Evolutionary conservation across 108 stramenopile genomes (phyloP).

Genomic region (Cyclostephanos tholiformis): DNA sequence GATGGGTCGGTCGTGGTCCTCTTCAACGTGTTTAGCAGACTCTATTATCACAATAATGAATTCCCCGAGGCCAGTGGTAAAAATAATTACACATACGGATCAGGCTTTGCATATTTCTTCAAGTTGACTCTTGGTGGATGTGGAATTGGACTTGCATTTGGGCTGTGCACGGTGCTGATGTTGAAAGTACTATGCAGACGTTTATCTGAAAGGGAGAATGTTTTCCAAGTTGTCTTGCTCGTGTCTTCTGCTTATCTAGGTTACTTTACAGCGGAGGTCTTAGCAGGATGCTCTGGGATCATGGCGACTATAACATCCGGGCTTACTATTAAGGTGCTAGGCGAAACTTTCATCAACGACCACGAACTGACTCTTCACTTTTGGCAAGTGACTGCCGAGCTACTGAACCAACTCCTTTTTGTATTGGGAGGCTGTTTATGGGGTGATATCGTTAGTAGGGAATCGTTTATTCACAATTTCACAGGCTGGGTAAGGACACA

Average conservation of each 20-base stretch:
- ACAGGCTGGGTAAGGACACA: no score
- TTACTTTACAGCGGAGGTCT: slow-evolving; percentile 76
- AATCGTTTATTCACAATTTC: no score
- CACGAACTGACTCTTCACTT: slow-evolving; percentile 57
- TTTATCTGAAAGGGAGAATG: slow-evolving; percentile 62
- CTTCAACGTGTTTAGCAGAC: slow-evolving; percentile 75
- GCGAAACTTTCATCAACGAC: slow-evolving; percentile 58
- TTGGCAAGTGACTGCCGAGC: slow-evolving; percentile 63
- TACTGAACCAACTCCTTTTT: slow-evolving; percentile 94
- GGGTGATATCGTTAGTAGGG: slow-evolving; percentile 55
- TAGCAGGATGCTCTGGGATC: slow-evolving; percentile 64
- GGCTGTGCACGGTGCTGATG: slow-evolving; percentile 36
- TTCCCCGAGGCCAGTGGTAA: slow-evolving; percentile 49
- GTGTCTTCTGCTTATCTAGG: slow-evolving; percentile 74
- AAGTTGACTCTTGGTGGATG: slow-evolving; percentile 73
- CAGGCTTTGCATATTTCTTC: slow-evolving; percentile 58
- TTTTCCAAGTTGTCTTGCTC: slow-evolving; percentile 74
- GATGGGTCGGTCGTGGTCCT: slow-evolving; percentile 93
- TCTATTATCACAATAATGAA: slow-evolving; percentile 56
- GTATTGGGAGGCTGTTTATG: slow-evolving; percentile 87
- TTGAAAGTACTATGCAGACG: slow-evolving; percentile 52
- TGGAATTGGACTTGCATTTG: slow-evolving; percentile 71
- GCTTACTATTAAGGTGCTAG: slow-evolving; percentile 55
- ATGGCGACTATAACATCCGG: slow-evolving; percentile 73
- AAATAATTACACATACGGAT: neutral